Conservation (phyloP, 257 asterid species). For the Catharanthus roseus region DNA sequence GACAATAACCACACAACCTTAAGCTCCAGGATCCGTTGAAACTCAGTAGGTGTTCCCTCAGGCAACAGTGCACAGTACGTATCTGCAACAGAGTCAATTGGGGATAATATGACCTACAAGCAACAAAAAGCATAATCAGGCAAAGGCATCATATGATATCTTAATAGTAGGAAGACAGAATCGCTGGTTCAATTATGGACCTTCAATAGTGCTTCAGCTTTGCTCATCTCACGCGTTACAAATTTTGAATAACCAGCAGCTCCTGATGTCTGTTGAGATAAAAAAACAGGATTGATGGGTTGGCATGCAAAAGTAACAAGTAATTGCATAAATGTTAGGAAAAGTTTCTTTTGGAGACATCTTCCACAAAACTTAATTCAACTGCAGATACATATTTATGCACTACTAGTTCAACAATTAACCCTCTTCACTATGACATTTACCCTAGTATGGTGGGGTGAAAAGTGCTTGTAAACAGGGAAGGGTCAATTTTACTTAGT, state of each 20-base stretch:
- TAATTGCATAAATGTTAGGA: not conserved
- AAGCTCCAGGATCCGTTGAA: constrained; percentile 91
- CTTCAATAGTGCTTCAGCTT: constrained; percentile 97
- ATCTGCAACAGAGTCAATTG: constrained; percentile 96
- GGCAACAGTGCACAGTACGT: constrained; percentile 96
- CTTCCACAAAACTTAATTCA: not conserved
- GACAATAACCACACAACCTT: constrained; percentile 47
- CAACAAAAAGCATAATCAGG: constrained; percentile 14
- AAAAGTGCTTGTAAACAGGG: too few relatives aligned
- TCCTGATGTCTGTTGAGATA: constrained; percentile 59
- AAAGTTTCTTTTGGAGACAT: not conserved
- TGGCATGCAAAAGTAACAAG: not conserved
- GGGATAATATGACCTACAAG: constrained; percentile 82
- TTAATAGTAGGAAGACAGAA: constrained; percentile 4
- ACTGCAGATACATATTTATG: not conserved
- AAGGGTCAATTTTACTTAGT: too few relatives aligned
- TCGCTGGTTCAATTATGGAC: constrained; percentile 26
- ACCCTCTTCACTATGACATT: not conserved
- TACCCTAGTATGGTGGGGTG: too few relatives aligned
- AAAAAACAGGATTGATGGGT: constrained; percentile 4
- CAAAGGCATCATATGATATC: constrained; percentile 11
- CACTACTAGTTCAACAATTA: not conserved
- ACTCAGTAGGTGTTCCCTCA: constrained; percentile 86
- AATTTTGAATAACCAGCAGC: constrained; percentile 89
- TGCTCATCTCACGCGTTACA: constrained; percentile 98